Conservation (phyloP, 2,329 filamentous ascomycete species). For the Eutypa lata region DNA sequence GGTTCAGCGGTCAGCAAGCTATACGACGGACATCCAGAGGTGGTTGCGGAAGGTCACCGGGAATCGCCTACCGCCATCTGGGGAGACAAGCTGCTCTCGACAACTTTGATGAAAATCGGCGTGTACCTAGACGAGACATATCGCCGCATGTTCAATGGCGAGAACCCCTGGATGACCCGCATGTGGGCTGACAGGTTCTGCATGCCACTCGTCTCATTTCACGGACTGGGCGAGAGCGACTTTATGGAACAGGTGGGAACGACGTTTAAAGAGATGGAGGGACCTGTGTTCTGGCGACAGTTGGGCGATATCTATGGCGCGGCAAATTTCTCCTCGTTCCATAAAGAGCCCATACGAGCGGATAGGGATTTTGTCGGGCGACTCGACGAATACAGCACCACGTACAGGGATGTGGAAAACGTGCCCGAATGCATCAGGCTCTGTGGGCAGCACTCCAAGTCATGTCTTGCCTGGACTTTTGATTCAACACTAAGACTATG, state of each 20-base stretch:
- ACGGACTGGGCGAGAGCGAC: constrained; percentile 42
- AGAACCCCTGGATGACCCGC: constrained; percentile 45
- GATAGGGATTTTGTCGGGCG: constrained; percentile 51
- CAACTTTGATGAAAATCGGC: constrained; percentile 49
- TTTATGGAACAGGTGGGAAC: constrained; percentile 44
- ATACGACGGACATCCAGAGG: constrained; percentile 37
- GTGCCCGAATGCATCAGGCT: constrained; percentile 41
- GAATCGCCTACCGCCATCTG: constrained; percentile 49
- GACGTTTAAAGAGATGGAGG: constrained; percentile 34
- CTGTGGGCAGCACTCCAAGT: constrained; percentile 35
- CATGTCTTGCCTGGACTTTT: constrained; percentile 52
- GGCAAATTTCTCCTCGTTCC: constrained; percentile 36
- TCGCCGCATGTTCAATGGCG: constrained; percentile 54
- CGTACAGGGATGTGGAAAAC: constrained; percentile 33
- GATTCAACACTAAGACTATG: constrained; percentile 38
- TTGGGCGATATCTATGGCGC: constrained; percentile 48
- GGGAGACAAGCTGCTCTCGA: constrained; percentile 53
- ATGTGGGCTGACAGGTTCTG: constrained; percentile 50
- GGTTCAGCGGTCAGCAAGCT: constrained; percentile 46
- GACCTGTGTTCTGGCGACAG: constrained; percentile 47
- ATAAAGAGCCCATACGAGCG: constrained; percentile 31
- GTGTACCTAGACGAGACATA: constrained; percentile 55
- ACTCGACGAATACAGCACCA: constrained; percentile 39
- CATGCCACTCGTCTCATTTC: constrained; percentile 52
- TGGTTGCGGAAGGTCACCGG: constrained; percentile 42